Evolutionary conservation across 2,329 filamentous ascomycete species (phyloP), one percentile per base, ranked within the genome.

Genomic region (Colletotrichum paranaense): DNA sequence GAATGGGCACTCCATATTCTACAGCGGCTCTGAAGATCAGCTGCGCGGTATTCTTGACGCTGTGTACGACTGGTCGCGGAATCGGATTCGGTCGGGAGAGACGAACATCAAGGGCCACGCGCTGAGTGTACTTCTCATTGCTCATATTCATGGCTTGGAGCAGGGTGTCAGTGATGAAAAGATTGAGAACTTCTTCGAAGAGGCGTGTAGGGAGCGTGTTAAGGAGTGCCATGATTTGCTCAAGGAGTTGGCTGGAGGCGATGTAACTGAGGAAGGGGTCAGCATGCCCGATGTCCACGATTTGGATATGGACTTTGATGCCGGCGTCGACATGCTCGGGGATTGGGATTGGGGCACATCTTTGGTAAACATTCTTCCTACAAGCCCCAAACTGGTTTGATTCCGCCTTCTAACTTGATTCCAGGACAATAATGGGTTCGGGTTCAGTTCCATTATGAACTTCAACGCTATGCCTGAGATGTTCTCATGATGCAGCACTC

Each of bases 71-170:
- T 85, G 83, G 83, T 76, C 74, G 2, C 75, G 82, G 42, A 75
- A 76, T 16, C 79, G 82, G 14, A 76, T 86, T n/a, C 78, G 78
- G 26, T 80, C 84, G 0, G 85, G 85, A 2, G 84, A 86, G 78
- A 85, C 84, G 3, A 86, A 86, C 49, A 76, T 82, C 42, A 87
- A 87, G 72, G 81, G 82, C 5, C 81, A 83, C 56, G 42, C 80
- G 30, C 68, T 80, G n/a, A 78, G 76, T n/a, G 75, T 76, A 19
- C 79, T 83, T 32, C 81, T 87, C 30, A 63, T 81, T 16, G 76
- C 79, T 3, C 81, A 86, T n/a, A 77, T 81, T 0, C 78, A 84
- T 30, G 81, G 80, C 1, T 75, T 86, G 5, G 80, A 79, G 24
- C 62, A 67, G 12, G 80, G 81, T 0, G 53, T 80, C 2, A 68